A percentile compares a stretch with the other conserved stretches of the same genome.
phyloP scores from a whole-genome alignment of 495 filamentous ascomycete genomes.

The Oidiodendron maius region DNA sequence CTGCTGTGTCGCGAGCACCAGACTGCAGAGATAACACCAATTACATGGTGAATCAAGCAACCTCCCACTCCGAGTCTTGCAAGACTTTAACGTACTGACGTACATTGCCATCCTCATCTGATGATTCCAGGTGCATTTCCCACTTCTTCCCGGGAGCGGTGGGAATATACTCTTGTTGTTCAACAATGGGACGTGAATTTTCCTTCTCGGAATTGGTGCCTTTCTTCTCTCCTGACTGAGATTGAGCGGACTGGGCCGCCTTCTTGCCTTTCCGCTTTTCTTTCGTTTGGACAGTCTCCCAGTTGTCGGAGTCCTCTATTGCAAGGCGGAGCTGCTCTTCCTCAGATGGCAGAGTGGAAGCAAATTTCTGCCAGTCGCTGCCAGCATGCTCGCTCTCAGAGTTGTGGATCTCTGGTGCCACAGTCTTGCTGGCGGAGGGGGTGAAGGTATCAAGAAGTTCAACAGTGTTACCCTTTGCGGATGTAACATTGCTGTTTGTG shows the following conservation, averaged over 20 bases:
- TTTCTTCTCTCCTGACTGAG: neutral
- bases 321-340: slow-evolving; percentile 76
- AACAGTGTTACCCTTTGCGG: slow-evolving; percentile 16
- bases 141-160: slow-evolving; percentile 15
- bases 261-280: slow-evolving; percentile 15
- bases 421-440: slow-evolving; percentile 26
- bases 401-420: slow-evolving; percentile 6
- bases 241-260: neutral
- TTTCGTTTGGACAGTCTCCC: slow-evolving; percentile 61
- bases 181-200: slow-evolving; percentile 4
- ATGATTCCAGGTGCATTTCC: neutral
- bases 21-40: too few species aligned
- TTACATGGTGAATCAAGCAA: slow-evolving; percentile 8
- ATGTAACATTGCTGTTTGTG: neutral
- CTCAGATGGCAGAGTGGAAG: slow-evolving; percentile 60
- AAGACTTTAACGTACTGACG: neutral
- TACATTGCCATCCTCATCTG: neutral
- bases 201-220: slow-evolving; percentile 1
- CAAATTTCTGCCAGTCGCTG: slow-evolving; percentile 33
- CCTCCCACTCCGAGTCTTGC: slow-evolving; percentile 11
- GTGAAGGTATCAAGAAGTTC: slow-evolving; percentile 77
- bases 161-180: too few species aligned
- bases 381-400: slow-evolving; percentile 9
- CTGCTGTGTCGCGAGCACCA: too few species aligned
- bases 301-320: slow-evolving; percentile 64